Evolutionary conservation across 2,329 filamentous ascomycete genomes (phyloP).

Genomic region (Emericellopsis cladophorae): DNA sequence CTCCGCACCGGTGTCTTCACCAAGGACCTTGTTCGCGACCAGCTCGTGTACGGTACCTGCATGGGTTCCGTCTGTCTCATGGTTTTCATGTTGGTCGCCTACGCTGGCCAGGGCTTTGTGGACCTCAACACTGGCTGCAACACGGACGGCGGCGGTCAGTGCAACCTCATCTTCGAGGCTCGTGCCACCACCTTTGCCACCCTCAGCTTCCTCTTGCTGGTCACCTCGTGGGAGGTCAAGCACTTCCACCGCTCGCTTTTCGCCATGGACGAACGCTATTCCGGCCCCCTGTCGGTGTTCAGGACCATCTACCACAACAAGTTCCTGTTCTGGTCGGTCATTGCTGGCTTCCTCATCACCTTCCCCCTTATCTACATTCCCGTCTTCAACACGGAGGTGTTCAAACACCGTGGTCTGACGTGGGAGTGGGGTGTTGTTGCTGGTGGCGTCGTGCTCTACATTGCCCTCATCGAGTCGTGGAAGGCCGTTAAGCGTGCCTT

Average conservation of each 20-base stretch:
- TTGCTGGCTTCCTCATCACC: constrained; percentile 44
- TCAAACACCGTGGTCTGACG: constrained; percentile 54
- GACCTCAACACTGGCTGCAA: constrained; percentile 47
- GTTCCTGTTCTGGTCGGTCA: constrained; percentile 52
- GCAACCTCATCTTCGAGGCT: constrained; percentile 48
- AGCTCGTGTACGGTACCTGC: constrained; percentile 51
- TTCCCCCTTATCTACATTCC: constrained; percentile 59
- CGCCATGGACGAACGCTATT: constrained; percentile 44
- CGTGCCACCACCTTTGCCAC: constrained; percentile 58
- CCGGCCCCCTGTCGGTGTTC: constrained; percentile 35
- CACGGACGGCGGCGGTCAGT: constrained; percentile 32
- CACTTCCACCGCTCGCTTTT: constrained; percentile 60
- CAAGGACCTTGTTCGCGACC: constrained; percentile 50
- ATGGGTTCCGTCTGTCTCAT: constrained; percentile 51
- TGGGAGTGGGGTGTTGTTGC: constrained; percentile 65
- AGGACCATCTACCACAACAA: constrained; percentile 55
- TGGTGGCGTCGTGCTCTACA: constrained; percentile 44
- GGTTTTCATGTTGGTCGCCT: constrained; percentile 48
- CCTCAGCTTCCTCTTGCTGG: constrained; percentile 53
- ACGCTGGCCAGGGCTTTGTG: constrained; percentile 29
- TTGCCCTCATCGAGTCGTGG: constrained; percentile 53
- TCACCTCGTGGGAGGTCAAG: constrained; percentile 64
- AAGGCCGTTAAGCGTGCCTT: constrained; percentile 51
- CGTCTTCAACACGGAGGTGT: constrained; percentile 50
- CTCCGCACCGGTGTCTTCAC: constrained; percentile 51